phyloP scores from a whole-genome alignment of 2,329 filamentous ascomycete species.

The Beauveria pseudobassiana region DNA sequence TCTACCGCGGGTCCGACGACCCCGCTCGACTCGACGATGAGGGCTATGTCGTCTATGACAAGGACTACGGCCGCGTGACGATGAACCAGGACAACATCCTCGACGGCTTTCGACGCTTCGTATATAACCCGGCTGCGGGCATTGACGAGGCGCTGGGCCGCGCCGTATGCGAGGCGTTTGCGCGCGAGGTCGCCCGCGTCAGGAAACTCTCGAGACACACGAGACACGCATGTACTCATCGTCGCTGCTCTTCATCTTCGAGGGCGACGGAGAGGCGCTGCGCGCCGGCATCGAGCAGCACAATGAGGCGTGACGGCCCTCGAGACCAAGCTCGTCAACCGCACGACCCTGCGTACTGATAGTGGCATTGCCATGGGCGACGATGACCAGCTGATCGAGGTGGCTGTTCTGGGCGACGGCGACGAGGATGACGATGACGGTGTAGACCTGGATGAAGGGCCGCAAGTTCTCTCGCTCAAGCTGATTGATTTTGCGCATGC shows the following conservation, averaged over 20 bases:
- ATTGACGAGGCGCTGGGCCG: conserved; percentile 51
- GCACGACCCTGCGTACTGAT: conserved; percentile 41
- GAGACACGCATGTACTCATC: conserved; percentile 59
- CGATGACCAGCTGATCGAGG: conserved; percentile 24
- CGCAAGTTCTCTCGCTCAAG: conserved; percentile 70
- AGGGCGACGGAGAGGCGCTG: conserved; percentile 52
- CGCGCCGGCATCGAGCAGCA: conserved; percentile 46
- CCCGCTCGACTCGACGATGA: conserved; percentile 43
- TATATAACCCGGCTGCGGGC: conserved; percentile 52
- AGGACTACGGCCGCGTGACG: conserved; percentile 49
- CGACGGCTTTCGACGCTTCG: conserved; percentile 46
- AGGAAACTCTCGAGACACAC: conserved; percentile 44
- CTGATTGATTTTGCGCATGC: conserved; percentile 98
- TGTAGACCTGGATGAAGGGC: conserved; percentile 36
- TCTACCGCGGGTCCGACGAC: conserved; percentile 50
- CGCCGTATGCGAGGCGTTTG: conserved; percentile 46
- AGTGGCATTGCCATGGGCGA: conserved; percentile 46
- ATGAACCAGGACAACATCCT: conserved; percentile 48
- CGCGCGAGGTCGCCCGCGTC: conserved; percentile 45
- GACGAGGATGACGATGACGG: conserved; percentile 36
- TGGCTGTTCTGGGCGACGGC: background rate
- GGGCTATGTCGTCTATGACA: conserved; percentile 53
- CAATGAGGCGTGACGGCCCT: conserved; percentile 42
- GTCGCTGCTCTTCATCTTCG: conserved; percentile 56
- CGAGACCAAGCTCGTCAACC: conserved; percentile 32